Evolutionary conservation across 1,284 basidiomycete species (phyloP), one percentile per base, ranked within the genome.

Genomic region (Trichosporon faecale): DNA sequence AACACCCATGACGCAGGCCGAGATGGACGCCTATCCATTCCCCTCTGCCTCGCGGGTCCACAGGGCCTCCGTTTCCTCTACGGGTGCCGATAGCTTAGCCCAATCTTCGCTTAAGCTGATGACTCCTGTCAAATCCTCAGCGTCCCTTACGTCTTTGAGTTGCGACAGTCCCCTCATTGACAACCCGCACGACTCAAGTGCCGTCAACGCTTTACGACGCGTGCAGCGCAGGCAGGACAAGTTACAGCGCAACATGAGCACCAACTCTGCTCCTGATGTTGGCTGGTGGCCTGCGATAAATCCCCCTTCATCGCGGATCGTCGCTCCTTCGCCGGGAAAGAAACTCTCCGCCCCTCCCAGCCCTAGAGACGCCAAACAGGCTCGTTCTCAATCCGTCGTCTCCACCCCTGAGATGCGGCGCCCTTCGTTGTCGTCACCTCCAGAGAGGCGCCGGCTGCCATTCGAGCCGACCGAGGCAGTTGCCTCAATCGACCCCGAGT

Each of bases 401-500:
- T 33, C 21, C 12, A 66, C 65, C 2, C 65, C 57, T 3, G 29
- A 61, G 11, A n/a, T 33, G 57, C 57, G 57, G 3, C 57, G 27
- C 18, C 57, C 57, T 8, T 61, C 57, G 2, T 31, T 29, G 4
- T n/a, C 57, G 7, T 27, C 31, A 1, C 27, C 64, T 2, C 25
- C 37, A 16, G 18, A 52, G 11, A 31, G 11, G 0, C 73, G 74
- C 1, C 66, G 72, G 52, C 63, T 77, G n/a, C 76, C 76, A 0
- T 77, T 77, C 18, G 75, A 77, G 49, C 76, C 77, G 0, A 63
- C 68, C 3, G 70, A 75, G 65, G 65, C 76, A 2, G 75, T 81
- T 8, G 73, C 75, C 11, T 46, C 73, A 0, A 80, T 79, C n/a
- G 79, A 82, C 65, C 79, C 79, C 0, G 75, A 72, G 18, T 72